Evolutionary conservation across 805 yeast genomes (phyloP), one percentile per base, ranked within the genome.

Genomic region (Candida anglica): DNA sequence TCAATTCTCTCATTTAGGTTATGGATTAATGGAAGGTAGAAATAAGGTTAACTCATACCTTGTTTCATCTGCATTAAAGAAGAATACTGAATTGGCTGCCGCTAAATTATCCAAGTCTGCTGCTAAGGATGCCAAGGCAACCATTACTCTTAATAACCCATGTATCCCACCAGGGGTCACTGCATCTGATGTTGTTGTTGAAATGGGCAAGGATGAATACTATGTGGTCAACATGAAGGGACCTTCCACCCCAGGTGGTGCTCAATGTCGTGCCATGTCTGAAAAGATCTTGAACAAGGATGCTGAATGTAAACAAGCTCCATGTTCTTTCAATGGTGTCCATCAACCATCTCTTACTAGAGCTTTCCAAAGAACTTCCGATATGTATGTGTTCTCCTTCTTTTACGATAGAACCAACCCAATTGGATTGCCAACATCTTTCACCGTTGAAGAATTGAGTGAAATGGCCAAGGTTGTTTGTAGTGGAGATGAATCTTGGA

Each of bases 241-340:
- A 13, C 81, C 91, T 9, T 32, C 53, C 2, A 37, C 33, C 15
- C 64, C 81, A n/a, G 69, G 84, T 8, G 83, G 93, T 5, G 71
- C 89, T 29, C 95, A 87, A 60, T 93, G 99, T 67, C 78, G 96
- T 44, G 74, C 66, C 53, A 57, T 93, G 27, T 87, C 97, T 19
- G 98, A 91, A 56, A 56, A 72, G 34, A 75, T 87, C 27, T 73
- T 93, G 54, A 81, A 86, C 65, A 91, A 91, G 65, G 96, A 88
- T 27, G 71, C 75, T 11, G 77, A 71, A 41, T 93, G 99, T 70
- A 55, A 67, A 2, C 53, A 69, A 20, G 75, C 77, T 38, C 94
- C 98, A 35, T 93, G 99, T 60, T 86, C 97, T 2, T 93, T 93
- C 74, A 87, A 91, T 55, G 98, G 99, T 53, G 84, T 88, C 32